These are phyloP conservation scores for Tolypocladium paradoxum DNA, from an alignment of 2,329 filamentous ascomycete genomes.

Conservation along the genomic window DNA sequence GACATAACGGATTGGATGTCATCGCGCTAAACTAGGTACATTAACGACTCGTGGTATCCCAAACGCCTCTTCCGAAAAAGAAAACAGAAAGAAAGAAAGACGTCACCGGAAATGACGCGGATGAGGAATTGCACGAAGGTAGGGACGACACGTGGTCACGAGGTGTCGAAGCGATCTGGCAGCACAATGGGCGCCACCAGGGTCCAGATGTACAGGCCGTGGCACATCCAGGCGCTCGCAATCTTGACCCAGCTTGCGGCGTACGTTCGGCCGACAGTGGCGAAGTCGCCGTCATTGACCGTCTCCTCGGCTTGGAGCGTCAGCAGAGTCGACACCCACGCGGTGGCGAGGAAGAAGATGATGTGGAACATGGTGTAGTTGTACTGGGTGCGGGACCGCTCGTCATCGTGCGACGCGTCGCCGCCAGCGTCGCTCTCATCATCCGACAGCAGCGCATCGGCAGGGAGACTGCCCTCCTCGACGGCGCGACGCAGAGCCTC, in stretches of 20 bases:
- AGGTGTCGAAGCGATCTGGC: constrained; percentile 72
- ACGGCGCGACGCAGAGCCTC: constrained; percentile 86
- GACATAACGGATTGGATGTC: not conserved
- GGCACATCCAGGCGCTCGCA: constrained; percentile 93
- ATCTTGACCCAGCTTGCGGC: constrained; percentile 99
- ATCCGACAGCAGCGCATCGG: constrained; percentile 73
- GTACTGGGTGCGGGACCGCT: constrained; percentile 83
- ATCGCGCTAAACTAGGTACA: not conserved
- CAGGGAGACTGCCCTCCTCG: constrained; percentile 83
- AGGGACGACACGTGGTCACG: constrained; percentile 7
- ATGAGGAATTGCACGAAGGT: not conserved
- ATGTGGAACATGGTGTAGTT: constrained; percentile 93
- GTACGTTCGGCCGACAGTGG: constrained; percentile 87
- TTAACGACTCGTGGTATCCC: not conserved
- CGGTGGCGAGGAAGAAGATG: constrained; percentile 93
- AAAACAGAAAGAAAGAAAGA: not conserved
- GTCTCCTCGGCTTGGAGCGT: constrained; percentile 60
- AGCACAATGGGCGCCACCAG: constrained; percentile 75
- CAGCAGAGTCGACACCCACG: constrained; percentile 88
- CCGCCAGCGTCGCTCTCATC: constrained; percentile 55
- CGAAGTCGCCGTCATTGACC: constrained; percentile 62
- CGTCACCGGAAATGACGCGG: not conserved
- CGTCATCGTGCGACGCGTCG: constrained; percentile 68
- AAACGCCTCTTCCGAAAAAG: not conserved
- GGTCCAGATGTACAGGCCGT: constrained; percentile 88